Evolutionary conservation across 2,329 filamentous ascomycete species (phyloP), one percentile per base, ranked within the genome.

Genomic region (Septoria petroselini): DNA sequence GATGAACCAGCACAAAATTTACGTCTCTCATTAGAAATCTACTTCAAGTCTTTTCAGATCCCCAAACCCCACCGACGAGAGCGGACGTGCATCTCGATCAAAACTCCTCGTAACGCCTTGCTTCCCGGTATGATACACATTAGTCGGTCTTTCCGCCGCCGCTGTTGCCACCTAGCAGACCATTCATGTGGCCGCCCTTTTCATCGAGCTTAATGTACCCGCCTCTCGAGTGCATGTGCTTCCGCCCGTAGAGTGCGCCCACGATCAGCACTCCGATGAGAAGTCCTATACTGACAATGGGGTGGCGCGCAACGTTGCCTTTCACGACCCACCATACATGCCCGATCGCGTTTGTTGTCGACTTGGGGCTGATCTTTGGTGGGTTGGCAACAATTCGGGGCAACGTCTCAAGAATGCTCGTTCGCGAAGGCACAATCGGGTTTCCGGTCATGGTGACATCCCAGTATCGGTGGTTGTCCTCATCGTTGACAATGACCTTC

Each of bases 401-500:
- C 47, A 91, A 75, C 11, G 90, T 95, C 71, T 95, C 91, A 54
- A 95, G 81, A 65, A 96, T 95, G 3, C 87, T 90, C 3, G 89
- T 91, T 55, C 93, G 85, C 19, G 86, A 93, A 46, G 91, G 85
- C 60, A 91, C 84, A 65, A 98, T 97, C 55, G 85, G 81, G 70
- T 93, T 91, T 58, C 91, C 91, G 2, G 88, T 93, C 54, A 86
- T 84, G 39, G 91, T 95, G 25, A 79, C 82, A 66, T 98, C 93
- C 93, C 93, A 98, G 74, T 95, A 98, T 58, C 86, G 84, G 62
- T 88, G 90, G 73, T 88, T 90, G 69, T 95, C 90, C 76, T 97
- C 88, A 62, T 98, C 93, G 60, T 96, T 96, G 72, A 98, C 93
- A 52, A 98, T 86, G 48, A 98, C 88, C 55, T 88, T 83, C 69